Conservation (phyloP, 2,329 filamentous ascomycete species). For the Neofusicoccum parvum region DNA sequence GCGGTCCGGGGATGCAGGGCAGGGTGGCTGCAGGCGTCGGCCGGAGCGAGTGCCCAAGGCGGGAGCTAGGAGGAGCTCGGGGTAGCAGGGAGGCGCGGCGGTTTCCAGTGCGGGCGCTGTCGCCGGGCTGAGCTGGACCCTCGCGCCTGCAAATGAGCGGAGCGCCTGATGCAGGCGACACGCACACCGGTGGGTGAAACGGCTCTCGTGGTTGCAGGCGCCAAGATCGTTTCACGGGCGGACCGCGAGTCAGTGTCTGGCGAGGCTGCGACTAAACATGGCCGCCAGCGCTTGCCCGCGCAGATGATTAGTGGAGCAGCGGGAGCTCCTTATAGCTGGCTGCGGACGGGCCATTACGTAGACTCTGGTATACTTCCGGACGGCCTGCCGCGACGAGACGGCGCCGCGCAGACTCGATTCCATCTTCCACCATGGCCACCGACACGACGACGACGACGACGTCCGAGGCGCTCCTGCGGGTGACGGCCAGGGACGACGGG, state of each 20-base stretch:
- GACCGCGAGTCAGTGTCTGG: neutral
- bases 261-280: neutral
- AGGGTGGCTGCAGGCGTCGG: neutral
- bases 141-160: neutral
- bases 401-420: too few species aligned
- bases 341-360: neutral
- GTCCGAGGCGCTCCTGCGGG: neutral
- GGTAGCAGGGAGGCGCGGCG: neutral
- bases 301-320: neutral
- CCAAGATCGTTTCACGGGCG: neutral
- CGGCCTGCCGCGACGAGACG: neutral
- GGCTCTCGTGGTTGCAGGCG: neutral
- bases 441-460: neutral
- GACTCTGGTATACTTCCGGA: neutral
- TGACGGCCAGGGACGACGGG: constrained; percentile 32
- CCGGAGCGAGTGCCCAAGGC: neutral
- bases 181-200: constrained; percentile 1
- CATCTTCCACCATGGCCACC: neutral
- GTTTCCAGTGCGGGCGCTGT: neutral
- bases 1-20: neutral
- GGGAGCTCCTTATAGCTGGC: neutral
- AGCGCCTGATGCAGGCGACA: neutral
- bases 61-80: neutral
- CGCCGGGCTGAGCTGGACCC: neutral
- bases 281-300: neutral